Base-by-base conservation (phyloP, 2,329 filamentous ascomycete species). In the Colletotrichum sp. region DNA sequence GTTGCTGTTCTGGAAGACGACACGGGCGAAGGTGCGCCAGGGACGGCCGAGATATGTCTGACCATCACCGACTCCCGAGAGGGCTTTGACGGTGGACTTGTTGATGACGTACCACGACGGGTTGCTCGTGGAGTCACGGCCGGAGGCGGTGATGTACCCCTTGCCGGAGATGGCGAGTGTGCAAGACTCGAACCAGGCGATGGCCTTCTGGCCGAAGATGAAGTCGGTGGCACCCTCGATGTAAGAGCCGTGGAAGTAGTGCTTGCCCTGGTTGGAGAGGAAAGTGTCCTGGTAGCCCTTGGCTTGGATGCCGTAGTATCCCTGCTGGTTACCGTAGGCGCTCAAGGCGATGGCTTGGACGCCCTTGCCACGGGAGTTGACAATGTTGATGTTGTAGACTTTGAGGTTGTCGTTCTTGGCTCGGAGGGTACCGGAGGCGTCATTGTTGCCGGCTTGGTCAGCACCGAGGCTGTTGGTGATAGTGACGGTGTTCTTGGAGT, bases 191-290 rank as follows among this genome's bases (percentile, higher is more conserved):
- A 92, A 90, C 90, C 90, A 92, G 21, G 87, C 86, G 8, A 82
- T 80, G 4, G 87, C 89, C 34, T 85, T 81, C 80, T 91, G 88
- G 26, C 90, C 91, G 78, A 92, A 92, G 80, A 92, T 90, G 82
- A 91, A 92, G 80, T 92, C 90, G 12, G 88, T 88, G 2, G 89
- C 89, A 48, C 90, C 90, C 76, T 88, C 85, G 77, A 92, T 91
- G 78, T 88, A 88, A 79, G 85, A 87, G 67, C 86, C 86, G 21
- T 86, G 87, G 79, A 90, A 92, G 65, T 92, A 80, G 76, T 92
- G 90, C 58, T 86, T 84, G 60, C 90, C 90, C 8, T 81, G 84
- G 70, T 90, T 79, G 15, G 87, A 84, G 3, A 90, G 82, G 61
- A 90, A 79, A 2, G 90, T 92, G 81, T 92, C 90, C 82, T 92